phyloP scores from a whole-genome alignment of 2,329 filamentous ascomycete genomes.

The Aspergillus tamarii region DNA sequence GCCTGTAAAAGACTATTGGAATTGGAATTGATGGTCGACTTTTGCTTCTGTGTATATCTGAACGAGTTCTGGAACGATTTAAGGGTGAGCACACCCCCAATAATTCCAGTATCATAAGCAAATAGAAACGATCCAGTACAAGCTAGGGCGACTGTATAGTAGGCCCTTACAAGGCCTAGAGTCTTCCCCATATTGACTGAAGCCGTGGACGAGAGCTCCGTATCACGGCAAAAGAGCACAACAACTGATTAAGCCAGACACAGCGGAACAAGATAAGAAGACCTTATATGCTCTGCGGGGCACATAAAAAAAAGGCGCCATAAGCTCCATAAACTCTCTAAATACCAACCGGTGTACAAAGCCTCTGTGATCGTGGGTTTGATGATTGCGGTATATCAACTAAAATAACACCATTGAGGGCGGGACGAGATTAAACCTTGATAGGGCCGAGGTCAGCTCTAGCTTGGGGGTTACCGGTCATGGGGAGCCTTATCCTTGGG shows the following conservation, averaged over 20 bases:
- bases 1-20: constrained; percentile 55
- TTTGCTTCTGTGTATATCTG: constrained; percentile 39
- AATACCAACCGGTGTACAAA: not conserved
- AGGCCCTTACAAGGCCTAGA: constrained; percentile 8
- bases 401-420: constrained; percentile 11
- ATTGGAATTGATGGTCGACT: constrained; percentile 49
- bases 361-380: not conserved
- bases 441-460: not conserved
- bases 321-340: not conserved
- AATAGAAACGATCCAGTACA: constrained; percentile 30
- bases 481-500: not conserved
- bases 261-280: not conserved
- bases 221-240: too few species aligned
- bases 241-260: not conserved
- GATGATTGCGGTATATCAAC: constrained; percentile 4
- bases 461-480: not conserved
- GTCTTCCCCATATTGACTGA: constrained; percentile 8
- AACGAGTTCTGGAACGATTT: constrained; percentile 48
- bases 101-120: constrained; percentile 39
- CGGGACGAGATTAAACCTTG: not conserved
- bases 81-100: constrained; percentile 50
- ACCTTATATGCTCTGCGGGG: not conserved
- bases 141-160: constrained; percentile 10
- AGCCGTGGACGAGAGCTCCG: not conserved
- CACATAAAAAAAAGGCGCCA: not conserved